Evolutionary conservation across 345 rosid species (phyloP), one percentile per base, ranked within the genome.

Genomic region (Heritiera littoralis): DNA sequence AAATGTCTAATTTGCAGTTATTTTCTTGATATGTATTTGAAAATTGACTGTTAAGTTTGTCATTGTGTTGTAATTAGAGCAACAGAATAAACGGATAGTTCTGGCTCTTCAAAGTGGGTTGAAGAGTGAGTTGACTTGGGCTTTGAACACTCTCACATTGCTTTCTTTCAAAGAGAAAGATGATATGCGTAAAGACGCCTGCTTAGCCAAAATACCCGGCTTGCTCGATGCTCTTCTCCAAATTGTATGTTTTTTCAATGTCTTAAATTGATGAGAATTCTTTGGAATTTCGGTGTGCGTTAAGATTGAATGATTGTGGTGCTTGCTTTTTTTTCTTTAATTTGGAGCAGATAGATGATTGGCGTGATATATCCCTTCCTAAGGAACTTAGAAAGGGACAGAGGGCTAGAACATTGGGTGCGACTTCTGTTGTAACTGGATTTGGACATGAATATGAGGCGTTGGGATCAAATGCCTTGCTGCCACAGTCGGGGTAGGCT

Each of bases 51-150:
- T 55, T 35, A 11, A 38, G 20, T 55, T 72, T 52, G 61, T 52
- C 35, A 52, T 52, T 69, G 61, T 41, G 17, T 9, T 79, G 20
- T 32, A 13, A 73, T n/a, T 84, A 92, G 99, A 96, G 79, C 99
- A 94, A 85, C 94, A 92, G 83, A 89, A 90, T 54, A 89, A 84
- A 85, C 88, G 99, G 83, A 91, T 96, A 78, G 99, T 96, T 51
- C 88, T 96, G 77, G 99, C 99, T 5, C 91, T 96, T 43, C 99
- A 96, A 81, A 92, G 99, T 83, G 98, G 99, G 32, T 84, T 96
- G 55, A 96, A 94, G 91, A 94, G 98, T 81, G 99, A 96, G 84
- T 80, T 96, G 74, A 94, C 87, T 59, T 96, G 98, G 99, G 98
- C 99, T 4, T 79, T 96, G 82, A 92, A 96, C 71, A 88, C 99